A percentile compares a stretch with the other conserved stretches of the same genome.
Conservation (phyloP, 768 basidiomycete species). For the Psilocybe cubensis region DNA sequence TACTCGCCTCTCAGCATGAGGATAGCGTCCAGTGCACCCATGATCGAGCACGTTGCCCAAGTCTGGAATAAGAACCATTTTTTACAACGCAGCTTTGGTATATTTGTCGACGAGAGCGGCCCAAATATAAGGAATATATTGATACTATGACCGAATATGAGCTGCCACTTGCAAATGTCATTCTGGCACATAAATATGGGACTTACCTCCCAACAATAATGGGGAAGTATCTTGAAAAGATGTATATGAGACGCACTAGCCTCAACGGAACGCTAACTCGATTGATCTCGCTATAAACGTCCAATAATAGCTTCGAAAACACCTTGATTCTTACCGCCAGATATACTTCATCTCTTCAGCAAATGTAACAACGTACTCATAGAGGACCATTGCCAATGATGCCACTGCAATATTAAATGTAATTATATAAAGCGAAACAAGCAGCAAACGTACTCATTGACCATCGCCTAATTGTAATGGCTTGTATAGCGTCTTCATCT, state of each 20-base stretch:
- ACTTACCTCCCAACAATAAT: background rate
- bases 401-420: background rate
- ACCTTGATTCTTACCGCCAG: background rate
- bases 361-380: background rate
- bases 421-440: no score
- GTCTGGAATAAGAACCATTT: background rate
- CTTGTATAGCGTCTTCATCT: no score
- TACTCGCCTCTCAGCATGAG: background rate
- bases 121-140: background rate
- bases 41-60: background rate
- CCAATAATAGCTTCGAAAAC: background rate
- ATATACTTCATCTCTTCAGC: background rate
- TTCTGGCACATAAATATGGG: background rate
- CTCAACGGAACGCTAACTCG: background rate
- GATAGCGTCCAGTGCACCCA: background rate
- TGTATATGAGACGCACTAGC: background rate
- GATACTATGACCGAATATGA: background rate
- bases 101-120: background rate
- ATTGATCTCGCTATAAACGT: background rate
- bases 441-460: no score
- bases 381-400: background rate
- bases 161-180: background rate
- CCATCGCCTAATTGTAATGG: no score
- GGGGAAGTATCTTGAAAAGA: background rate
- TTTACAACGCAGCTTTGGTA: background rate